These are phyloP conservation scores for Geranium incanum DNA, from an alignment of 441 rosid genomes.

Conservation along the genomic window DNA sequence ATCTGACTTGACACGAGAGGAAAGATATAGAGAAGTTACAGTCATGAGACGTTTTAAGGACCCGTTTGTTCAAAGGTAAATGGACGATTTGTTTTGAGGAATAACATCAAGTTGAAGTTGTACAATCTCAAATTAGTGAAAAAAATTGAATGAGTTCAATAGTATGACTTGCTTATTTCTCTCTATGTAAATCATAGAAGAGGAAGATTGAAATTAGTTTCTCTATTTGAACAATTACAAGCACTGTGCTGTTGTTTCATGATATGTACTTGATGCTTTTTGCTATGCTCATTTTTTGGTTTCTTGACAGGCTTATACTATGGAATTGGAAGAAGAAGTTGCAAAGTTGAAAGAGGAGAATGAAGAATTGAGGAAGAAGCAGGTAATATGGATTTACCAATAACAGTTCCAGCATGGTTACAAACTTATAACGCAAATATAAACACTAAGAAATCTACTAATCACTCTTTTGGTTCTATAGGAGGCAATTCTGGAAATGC, in stretches of 20 bases:
- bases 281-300: background rate
- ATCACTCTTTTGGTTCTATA: slow-evolving; percentile 29
- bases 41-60: slow-evolving; percentile 2
- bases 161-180: background rate
- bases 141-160: slow-evolving; percentile 1
- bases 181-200: background rate
- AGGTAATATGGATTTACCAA: slow-evolving; percentile 14
- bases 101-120: slow-evolving; percentile 1
- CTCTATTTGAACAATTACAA: background rate
- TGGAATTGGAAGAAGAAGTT: slow-evolving; percentile 28
- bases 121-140: background rate
- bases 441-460: slow-evolving; percentile 7
- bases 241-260: background rate
- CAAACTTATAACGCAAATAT: background rate
- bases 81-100: background rate
- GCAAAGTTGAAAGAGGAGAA: slow-evolving; percentile 24
- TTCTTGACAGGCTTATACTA: slow-evolving; percentile 23
- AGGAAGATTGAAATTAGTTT: background rate
- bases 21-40: slow-evolving; percentile 1
- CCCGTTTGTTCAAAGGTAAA: background rate
- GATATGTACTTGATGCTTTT: background rate
- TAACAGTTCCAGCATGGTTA: background rate
- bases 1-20: background rate
- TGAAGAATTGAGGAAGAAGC: slow-evolving; percentile 20
- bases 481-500: slow-evolving; percentile 65